These are phyloP conservation scores for Epichloe typhina DNA, from an alignment of 2,329 filamentous ascomycete genomes.

Conservation along the genomic window DNA sequence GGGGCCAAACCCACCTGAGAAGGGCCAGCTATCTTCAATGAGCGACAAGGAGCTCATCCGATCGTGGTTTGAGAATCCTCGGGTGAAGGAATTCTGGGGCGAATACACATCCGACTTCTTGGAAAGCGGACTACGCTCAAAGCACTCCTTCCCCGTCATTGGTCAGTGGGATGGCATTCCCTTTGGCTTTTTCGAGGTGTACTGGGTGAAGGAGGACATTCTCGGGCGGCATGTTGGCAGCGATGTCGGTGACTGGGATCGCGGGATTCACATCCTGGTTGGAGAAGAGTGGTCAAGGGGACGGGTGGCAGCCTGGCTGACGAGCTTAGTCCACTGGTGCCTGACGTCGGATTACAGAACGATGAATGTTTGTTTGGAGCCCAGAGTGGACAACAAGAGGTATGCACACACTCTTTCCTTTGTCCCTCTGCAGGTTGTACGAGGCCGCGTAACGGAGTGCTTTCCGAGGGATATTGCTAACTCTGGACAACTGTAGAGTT, in stretches of 20 bases:
- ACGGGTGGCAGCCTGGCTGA: constrained; percentile 69
- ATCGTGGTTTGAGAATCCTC: constrained; percentile 77
- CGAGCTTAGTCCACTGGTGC: constrained; percentile 76
- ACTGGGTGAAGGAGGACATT: constrained; percentile 91
- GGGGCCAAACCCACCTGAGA: constrained; percentile 26
- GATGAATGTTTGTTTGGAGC: constrained; percentile 73
- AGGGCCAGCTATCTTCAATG: constrained; percentile 27
- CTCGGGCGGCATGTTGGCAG: constrained; percentile 57
- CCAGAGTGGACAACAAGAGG: constrained; percentile 82
- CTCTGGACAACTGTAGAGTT: constrained; percentile 9
- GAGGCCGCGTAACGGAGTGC: too few species aligned
- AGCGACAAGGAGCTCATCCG: constrained; percentile 53
- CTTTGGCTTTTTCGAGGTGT: constrained; percentile 95
- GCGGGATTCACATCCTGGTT: constrained; percentile 77
- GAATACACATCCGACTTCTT: constrained; percentile 54
- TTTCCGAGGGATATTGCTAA: neutral
- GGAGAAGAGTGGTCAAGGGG: constrained; percentile 89
- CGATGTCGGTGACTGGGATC: constrained; percentile 64
- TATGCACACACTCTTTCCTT: constrained; percentile 28
- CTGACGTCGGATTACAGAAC: constrained; percentile 68
- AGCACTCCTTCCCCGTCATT: constrained; percentile 79
- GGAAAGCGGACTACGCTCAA: constrained; percentile 45
- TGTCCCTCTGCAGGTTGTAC: neutral
- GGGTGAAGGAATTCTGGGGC: constrained; percentile 80
- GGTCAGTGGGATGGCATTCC: constrained; percentile 90